These are phyloP conservation scores for Karstenula rhodostoma DNA, from an alignment of 2,329 filamentous ascomycete genomes.

Conservation along the genomic window DNA sequence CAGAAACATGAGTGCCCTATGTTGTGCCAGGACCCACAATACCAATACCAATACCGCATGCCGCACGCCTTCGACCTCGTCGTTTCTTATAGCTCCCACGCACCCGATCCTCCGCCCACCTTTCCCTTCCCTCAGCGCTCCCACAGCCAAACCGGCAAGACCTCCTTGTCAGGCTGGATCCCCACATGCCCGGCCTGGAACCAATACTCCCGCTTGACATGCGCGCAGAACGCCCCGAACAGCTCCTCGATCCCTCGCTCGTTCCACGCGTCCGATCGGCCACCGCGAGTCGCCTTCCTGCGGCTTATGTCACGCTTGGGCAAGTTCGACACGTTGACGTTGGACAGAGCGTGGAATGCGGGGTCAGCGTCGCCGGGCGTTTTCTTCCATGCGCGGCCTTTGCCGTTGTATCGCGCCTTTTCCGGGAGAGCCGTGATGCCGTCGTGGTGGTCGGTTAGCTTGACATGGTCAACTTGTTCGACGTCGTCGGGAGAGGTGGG, in stretches of 20 bases:
- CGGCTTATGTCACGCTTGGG: neutral
- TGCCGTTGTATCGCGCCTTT: conserved; percentile 5
- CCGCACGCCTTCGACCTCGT: neutral
- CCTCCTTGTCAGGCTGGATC: neutral
- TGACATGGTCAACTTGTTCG: neutral
- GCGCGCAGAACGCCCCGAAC: neutral
- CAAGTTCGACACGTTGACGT: neutral
- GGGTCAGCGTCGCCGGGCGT: neutral
- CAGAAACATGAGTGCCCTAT: neutral
- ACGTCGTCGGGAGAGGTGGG: neutral
- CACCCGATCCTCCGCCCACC: neutral
- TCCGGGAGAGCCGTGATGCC: neutral
- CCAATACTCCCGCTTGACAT: conserved; percentile 8
- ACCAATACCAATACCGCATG: neutral
- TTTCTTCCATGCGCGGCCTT: conserved; percentile 8
- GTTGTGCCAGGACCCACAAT: neutral
- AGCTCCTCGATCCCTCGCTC: neutral
- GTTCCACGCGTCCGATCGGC: neutral
- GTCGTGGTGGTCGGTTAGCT: neutral
- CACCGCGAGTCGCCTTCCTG: neutral
- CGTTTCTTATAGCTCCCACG: neutral
- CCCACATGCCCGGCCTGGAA: neutral
- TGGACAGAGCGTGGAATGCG: neutral
- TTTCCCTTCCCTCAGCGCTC: neutral
- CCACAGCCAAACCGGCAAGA: neutral